Conservation (phyloP, 306 rosid species). For the Fagus sylvatica region DNA sequence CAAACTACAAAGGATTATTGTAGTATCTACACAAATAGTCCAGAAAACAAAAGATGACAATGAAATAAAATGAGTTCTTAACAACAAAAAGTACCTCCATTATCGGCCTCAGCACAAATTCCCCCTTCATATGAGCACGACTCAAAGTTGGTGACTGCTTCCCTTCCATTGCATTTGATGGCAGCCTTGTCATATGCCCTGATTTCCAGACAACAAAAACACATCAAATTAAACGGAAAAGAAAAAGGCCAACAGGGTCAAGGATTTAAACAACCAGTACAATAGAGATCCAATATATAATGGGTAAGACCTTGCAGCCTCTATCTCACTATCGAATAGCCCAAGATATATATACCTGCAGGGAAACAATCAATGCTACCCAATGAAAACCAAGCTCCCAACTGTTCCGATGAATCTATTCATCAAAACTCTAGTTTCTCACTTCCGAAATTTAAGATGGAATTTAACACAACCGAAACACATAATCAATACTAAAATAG, state of each 20-base stretch:
- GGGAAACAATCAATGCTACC: conserved; percentile 39
- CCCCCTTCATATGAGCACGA: conserved; percentile 61
- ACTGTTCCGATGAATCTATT: conserved; percentile 14
- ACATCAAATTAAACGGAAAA: conserved; percentile 7
- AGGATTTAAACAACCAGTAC: conserved; percentile 11
- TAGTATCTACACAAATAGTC: neutral
- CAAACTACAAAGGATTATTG: neutral
- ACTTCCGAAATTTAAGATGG: neutral
- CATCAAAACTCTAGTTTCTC: conserved; percentile 7
- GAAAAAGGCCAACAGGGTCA: conserved; percentile 2
- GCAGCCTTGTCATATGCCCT: conserved; percentile 98
- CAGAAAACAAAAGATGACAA: neutral
- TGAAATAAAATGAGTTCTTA: neutral
- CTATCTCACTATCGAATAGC: conserved; percentile 84
- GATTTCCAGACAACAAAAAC: conserved; percentile 31
- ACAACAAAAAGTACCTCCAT: conserved; percentile 44
- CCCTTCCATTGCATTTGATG: conserved; percentile 77
- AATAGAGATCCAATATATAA: conserved; percentile 21
- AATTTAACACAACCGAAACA: neutral
- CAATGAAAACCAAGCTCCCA: conserved; percentile 36
- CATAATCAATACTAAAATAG: neutral
- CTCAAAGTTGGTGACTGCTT: conserved; percentile 87
- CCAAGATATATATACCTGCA: conserved; percentile 97
- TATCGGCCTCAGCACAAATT: conserved; percentile 47
- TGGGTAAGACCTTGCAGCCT: conserved; percentile 86